Evolutionary conservation across 1,284 basidiomycete genomes (phyloP).

Genomic region (Austroboletus rostrupii): DNA sequence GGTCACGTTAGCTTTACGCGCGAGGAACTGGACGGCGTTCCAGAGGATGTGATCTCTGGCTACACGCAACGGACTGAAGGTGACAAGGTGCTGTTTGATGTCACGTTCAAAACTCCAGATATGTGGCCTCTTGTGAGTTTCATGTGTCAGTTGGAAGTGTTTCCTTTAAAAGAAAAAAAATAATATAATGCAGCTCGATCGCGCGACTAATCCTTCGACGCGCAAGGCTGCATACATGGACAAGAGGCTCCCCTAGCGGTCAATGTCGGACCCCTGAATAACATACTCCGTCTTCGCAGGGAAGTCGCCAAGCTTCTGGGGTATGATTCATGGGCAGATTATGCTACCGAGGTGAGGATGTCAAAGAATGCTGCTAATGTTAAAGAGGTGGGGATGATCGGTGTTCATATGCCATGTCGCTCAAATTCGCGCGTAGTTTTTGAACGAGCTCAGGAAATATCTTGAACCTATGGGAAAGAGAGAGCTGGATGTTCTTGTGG

Average conservation of each 20-base stretch:
- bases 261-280: conserved; percentile 67
- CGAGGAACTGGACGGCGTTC: conserved; percentile 76
- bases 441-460: conserved; percentile 69
- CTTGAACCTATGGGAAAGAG: conserved; percentile 68
- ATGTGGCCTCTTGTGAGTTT: conserved; percentile 68
- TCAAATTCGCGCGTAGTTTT: conserved; percentile 41
- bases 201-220: conserved; percentile 62
- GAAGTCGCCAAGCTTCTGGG: conserved; percentile 63
- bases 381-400: conserved; percentile 39
- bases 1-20: conserved; percentile 59
- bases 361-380: conserved; percentile 54
- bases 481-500: conserved; percentile 63
- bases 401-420: not conserved
- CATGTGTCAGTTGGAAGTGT: conserved; percentile 42
- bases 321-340: conserved; percentile 81
- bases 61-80: conserved; percentile 62
- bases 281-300: conserved; percentile 64
- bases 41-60: conserved; percentile 70
- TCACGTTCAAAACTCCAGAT: conserved; percentile 56
- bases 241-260: conserved; percentile 63
- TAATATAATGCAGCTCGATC: conserved; percentile 32
- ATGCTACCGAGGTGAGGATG: conserved; percentile 81
- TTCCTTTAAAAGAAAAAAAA: too few species aligned
- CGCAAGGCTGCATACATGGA: conserved; percentile 62
- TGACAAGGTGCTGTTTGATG: conserved; percentile 56